Evolutionary conservation across 805 yeast species (phyloP).

Genomic region (Ogataea angusta): DNA sequence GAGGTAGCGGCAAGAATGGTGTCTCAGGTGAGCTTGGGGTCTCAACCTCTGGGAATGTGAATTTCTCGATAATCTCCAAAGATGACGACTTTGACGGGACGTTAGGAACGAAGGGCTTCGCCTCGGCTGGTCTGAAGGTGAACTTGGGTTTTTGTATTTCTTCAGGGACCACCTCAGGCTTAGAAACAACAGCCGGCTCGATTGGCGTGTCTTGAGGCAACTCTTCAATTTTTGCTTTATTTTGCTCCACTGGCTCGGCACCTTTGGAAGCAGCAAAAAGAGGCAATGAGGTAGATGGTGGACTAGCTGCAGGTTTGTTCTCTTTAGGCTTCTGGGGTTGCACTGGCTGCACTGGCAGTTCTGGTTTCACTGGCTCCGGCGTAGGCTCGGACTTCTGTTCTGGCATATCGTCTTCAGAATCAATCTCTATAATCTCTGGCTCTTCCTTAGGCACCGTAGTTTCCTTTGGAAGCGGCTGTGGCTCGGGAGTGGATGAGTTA

Average conservation of each 20-base stretch:
- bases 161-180: slow-evolving; percentile 2
- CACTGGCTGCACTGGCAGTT: neutral
- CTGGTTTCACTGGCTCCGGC: neutral
- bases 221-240: neutral
- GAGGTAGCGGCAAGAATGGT: slow-evolving; percentile 1
- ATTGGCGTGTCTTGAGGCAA: neutral
- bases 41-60: slow-evolving; percentile 18
- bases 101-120: neutral
- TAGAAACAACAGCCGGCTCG: neutral
- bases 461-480: neutral
- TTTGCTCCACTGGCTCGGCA: neutral
- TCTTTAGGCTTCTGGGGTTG: neutral
- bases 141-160: neutral
- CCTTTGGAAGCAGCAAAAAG: neutral
- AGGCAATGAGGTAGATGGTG: neutral
- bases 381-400: neutral
- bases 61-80: slow-evolving; percentile 16
- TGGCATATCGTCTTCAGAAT: neutral
- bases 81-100: slow-evolving; percentile 1
- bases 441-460: neutral
- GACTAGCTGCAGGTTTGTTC: neutral
- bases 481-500: neutral
- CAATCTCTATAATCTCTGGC: slow-evolving; percentile 4
- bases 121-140: no score
- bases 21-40: slow-evolving; percentile 6